A percentile compares a stretch with the other conserved stretches of the same genome.
phyloP scores from a whole-genome alignment of 371 early-diverging fungal species.

The Mucor indicus region DNA sequence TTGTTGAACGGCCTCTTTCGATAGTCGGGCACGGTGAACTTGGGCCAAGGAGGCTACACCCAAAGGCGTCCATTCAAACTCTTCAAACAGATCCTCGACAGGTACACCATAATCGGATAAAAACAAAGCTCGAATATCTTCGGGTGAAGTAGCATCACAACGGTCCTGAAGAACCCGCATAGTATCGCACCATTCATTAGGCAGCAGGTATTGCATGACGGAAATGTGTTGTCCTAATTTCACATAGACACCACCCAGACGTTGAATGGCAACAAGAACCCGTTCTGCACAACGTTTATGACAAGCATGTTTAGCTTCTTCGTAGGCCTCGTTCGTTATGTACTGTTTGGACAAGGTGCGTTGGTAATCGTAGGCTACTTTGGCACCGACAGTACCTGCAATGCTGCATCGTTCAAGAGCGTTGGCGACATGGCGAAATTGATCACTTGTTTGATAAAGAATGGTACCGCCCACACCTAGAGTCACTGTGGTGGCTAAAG shows the following conservation, averaged over 20 bases:
- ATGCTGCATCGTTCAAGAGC: constrained; percentile 45
- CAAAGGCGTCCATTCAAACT: constrained; percentile 72
- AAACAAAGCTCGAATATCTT: constrained; percentile 69
- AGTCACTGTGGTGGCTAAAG: constrained; percentile 16
- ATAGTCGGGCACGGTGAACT: constrained; percentile 74
- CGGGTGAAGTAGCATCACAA: constrained; percentile 65
- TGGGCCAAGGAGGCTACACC: constrained; percentile 88
- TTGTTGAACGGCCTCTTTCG: constrained; percentile 34
- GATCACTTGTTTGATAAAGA: constrained; percentile 46
- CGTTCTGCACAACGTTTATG: constrained; percentile 57
- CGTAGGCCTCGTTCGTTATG: constrained; percentile 34
- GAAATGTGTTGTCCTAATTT: constrained; percentile 91
- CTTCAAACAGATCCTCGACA: constrained; percentile 61
- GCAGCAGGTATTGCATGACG: constrained; percentile 84
- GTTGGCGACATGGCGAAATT: constrained; percentile 36
- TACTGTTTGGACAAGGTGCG: constrained; percentile 46
- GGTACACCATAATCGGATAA: constrained; percentile 62
- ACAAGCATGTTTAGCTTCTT: constrained; percentile 32
- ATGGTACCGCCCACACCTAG: constrained; percentile 31
- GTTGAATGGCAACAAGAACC: constrained; percentile 52
- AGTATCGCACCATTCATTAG: constrained; percentile 83
- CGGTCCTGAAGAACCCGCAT: constrained; percentile 86
- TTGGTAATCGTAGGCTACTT: constrained; percentile 65
- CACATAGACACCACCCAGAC: constrained; percentile 88
- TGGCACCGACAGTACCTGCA: constrained; percentile 45